Conservation (phyloP, 345 rosid genomes). For the Eucalyptus shirleyi region DNA sequence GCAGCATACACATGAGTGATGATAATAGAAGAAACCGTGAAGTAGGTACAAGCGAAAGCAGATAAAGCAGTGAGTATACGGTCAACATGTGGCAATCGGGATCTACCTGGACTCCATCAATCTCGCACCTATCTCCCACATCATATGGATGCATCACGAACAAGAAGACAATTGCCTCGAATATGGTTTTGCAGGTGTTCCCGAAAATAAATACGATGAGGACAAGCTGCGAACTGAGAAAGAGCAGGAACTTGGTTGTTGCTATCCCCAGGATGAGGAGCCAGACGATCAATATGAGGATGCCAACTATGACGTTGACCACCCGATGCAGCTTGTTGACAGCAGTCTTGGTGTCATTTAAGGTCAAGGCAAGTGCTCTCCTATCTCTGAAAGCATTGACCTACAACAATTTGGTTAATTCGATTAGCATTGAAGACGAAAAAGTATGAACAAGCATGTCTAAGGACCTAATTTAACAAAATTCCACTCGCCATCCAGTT, state of each 20-base stretch:
- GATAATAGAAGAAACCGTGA: background rate
- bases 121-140: slow-evolving; percentile 83
- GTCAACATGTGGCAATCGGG: background rate
- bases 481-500: slow-evolving; percentile 73
- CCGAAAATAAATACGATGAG: slow-evolving; percentile 75
- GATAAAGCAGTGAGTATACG: background rate
- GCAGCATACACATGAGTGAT: background rate
- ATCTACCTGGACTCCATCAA: slow-evolving; percentile 71
- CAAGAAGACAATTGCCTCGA: slow-evolving; percentile 76
- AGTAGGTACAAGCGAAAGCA: background rate
- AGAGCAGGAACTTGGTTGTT: slow-evolving; percentile 56
- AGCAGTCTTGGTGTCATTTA: slow-evolving; percentile 91
- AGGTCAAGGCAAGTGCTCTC: slow-evolving; percentile 76
- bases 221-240: slow-evolving; percentile 74
- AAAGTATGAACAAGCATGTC: background rate
- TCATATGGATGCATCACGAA: slow-evolving; percentile 89
- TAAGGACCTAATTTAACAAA: background rate
- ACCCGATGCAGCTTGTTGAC: slow-evolving; percentile 77
- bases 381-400: slow-evolving; percentile 85
- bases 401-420: slow-evolving; percentile 6
- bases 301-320: slow-evolving; percentile 35
- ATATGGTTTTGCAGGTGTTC: slow-evolving; percentile 71
- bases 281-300: slow-evolving; percentile 47
- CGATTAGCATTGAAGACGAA: background rate
- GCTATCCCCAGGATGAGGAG: slow-evolving; percentile 83